These are phyloP conservation scores for Avena sativa DNA, from an alignment of 176 grass and related monocot genomes.

Conservation along the genomic window DNA sequence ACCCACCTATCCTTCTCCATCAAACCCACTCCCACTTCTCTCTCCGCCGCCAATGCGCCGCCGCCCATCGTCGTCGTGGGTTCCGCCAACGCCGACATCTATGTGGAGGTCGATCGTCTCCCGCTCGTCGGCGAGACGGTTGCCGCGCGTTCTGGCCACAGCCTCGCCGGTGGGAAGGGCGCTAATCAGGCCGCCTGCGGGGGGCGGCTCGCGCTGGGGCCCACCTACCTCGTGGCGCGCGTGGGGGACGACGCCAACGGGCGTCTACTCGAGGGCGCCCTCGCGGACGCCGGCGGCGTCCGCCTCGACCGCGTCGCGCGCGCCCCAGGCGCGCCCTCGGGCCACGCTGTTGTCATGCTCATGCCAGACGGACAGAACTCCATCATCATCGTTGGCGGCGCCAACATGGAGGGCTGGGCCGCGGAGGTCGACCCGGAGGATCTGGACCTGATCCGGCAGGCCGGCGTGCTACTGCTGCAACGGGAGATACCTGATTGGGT, in stretches of 20 bases:
- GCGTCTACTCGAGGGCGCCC: constrained; percentile 75
- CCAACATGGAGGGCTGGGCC: constrained; percentile 94
- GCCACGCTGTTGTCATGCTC: constrained; percentile 96
- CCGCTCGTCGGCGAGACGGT: constrained; percentile 79
- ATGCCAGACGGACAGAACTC: constrained; percentile 91
- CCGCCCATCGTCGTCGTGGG: constrained; percentile 83
- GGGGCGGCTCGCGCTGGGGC: constrained; percentile 63
- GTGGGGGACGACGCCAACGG: constrained; percentile 90
- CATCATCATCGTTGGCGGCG: constrained; percentile 96
- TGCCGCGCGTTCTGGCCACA: constrained; percentile 51
- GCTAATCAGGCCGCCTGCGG: constrained; percentile 89
- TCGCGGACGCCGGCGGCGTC: constrained; percentile 64
- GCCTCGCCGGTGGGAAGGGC: constrained; percentile 73
- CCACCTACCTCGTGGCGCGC: constrained; percentile 83
- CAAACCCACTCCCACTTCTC: constrained; percentile 12
- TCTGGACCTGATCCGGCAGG: constrained; percentile 68
- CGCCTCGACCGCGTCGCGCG: constrained; percentile 68
- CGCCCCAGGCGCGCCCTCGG: constrained; percentile 59
- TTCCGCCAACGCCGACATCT: constrained; percentile 98
- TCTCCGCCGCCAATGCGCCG: constrained; percentile 38
- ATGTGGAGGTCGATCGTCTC: constrained; percentile 91
- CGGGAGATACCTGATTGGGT: constrained; percentile 96
- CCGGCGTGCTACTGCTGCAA: constrained; percentile 78
- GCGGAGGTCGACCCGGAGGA: constrained; percentile 57
- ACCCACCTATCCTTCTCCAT: constrained; percentile 50